Conservation (phyloP, 1,139 yeast species). For the Hemisphaericaspora xylofermentans region DNA sequence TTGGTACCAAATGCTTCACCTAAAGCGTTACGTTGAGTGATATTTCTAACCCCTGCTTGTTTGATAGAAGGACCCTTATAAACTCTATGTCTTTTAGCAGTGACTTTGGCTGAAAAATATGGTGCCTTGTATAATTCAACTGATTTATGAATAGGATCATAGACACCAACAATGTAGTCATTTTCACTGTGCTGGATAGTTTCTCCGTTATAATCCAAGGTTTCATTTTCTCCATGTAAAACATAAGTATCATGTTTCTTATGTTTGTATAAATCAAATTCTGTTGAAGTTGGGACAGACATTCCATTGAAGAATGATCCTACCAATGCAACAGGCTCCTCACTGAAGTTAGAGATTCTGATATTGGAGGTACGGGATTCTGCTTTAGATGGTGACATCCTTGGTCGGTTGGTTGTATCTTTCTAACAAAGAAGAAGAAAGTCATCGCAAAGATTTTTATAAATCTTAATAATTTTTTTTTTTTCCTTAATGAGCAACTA, state of each 20-base stretch:
- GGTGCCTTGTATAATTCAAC: slow-evolving; percentile 66
- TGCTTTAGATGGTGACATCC: background rate
- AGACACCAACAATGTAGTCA: slow-evolving; percentile 65
- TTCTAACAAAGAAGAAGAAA: background rate
- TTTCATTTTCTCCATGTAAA: slow-evolving; percentile 76
- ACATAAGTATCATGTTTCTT: slow-evolving; percentile 46
- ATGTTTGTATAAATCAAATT: slow-evolving; percentile 63
- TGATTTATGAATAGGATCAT: slow-evolving; percentile 58
- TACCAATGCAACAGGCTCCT: slow-evolving; percentile 40
- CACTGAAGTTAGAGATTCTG: slow-evolving; percentile 28
- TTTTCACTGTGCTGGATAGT: slow-evolving; percentile 41
- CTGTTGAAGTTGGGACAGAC: slow-evolving; percentile 55
- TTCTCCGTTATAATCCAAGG: slow-evolving; percentile 71
- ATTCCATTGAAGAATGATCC: slow-evolving; percentile 77
- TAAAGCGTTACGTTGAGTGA: slow-evolving; percentile 70
- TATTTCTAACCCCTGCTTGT: slow-evolving; percentile 52
- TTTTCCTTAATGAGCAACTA: no score
- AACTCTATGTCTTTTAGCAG: slow-evolving; percentile 51
- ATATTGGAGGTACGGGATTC: slow-evolving; percentile 25
- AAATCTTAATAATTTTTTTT: slow-evolving; percentile 9
- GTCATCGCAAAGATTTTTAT: background rate
- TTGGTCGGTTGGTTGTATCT: slow-evolving; percentile 8
- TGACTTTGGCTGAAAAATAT: slow-evolving; percentile 53
- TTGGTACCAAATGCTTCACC: slow-evolving; percentile 98
- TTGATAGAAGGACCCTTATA: slow-evolving; percentile 62